These are phyloP conservation scores for Talaromyces nanjingensis DNA, from an alignment of 495 filamentous ascomycete genomes.

Conservation along the genomic window DNA sequence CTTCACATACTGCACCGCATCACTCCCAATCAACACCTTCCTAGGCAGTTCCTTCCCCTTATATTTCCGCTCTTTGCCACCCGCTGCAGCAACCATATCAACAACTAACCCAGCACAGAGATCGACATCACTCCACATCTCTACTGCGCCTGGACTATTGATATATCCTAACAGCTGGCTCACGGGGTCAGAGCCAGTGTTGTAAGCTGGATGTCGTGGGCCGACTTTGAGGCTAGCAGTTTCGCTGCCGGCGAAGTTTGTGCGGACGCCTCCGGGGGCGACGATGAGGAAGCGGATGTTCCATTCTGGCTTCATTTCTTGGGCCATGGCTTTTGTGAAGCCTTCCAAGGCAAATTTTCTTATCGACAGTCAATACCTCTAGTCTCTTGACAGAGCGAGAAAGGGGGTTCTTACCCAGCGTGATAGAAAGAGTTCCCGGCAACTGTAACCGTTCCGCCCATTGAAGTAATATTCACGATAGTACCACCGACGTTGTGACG, in stretches of 20 bases:
- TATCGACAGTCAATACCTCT: background rate
- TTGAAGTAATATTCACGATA: slow-evolving; percentile 46
- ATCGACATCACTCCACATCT: slow-evolving; percentile 19
- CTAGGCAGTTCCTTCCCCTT: slow-evolving; percentile 10
- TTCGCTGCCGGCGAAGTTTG: slow-evolving; percentile 15
- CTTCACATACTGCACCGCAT: slow-evolving; percentile 16
- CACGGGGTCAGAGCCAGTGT: slow-evolving; percentile 11
- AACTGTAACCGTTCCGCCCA: slow-evolving; percentile 42
- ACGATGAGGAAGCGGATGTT: slow-evolving; percentile 21
- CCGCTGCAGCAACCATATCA: slow-evolving; percentile 11
- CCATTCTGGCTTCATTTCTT: slow-evolving; percentile 47
- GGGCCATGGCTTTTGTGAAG: slow-evolving; percentile 45
- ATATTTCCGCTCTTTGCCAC: background rate
- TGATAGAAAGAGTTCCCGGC: slow-evolving; percentile 33
- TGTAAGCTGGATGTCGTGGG: slow-evolving; percentile 18
- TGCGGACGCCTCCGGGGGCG: slow-evolving; percentile 19
- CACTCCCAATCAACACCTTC: slow-evolving; percentile 18
- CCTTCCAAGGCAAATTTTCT: slow-evolving; percentile 50
- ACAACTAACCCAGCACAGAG: slow-evolving; percentile 18
- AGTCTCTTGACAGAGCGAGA: background rate
- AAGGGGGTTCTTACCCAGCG: slow-evolving; percentile 20
- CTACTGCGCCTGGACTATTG: slow-evolving; percentile 10
- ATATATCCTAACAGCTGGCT: slow-evolving; percentile 16
- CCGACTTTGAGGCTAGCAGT: slow-evolving; percentile 9
- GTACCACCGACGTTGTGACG: slow-evolving; percentile 34